Percentiles rank a stretch among this genome's conserved stretches.
phyloP scores from a whole-genome alignment of 23 red algal species.

The Gracilaria gracilis region DNA sequence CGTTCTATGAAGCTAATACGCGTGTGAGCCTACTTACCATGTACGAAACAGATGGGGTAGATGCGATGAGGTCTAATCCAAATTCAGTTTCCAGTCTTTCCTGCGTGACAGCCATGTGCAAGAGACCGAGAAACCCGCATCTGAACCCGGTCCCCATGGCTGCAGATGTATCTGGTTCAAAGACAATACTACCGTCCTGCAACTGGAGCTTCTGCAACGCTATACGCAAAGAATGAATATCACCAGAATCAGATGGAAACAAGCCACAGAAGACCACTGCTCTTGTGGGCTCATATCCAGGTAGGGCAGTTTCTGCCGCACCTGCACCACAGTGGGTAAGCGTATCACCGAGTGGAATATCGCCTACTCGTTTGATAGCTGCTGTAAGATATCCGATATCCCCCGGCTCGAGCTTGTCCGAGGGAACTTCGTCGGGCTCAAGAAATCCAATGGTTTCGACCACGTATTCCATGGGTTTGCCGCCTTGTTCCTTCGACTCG shows the following conservation, averaged over 20 bases:
- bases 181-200: conserved; percentile 78
- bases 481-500: not conserved
- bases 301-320: conserved; percentile 51
- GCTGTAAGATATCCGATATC: conserved; percentile 81
- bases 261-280: conserved; percentile 86
- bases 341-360: conserved; percentile 88
- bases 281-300: conserved; percentile 63
- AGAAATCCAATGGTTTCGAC: conserved; percentile 79
- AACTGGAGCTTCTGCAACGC: conserved; percentile 88
- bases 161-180: conserved; percentile 79
- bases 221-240: conserved; percentile 55
- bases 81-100: conserved; percentile 83
- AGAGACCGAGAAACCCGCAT: conserved; percentile 82
- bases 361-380: conserved; percentile 58
- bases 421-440: conserved; percentile 51
- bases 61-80: conserved; percentile 75
- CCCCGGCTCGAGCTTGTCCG: conserved; percentile 44
- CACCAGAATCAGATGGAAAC: conserved; percentile 68
- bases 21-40: conserved; percentile 35
- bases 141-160: conserved; percentile 90
- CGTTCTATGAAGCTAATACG: not conserved
- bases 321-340: conserved; percentile 63
- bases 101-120: conserved; percentile 91
- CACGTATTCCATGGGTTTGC: conserved; percentile 10
- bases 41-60: conserved; percentile 89